These are phyloP conservation scores for Symbiodinium natans DNA, from an alignment of 73 alveolate genomes.

Conservation along the genomic window DNA sequence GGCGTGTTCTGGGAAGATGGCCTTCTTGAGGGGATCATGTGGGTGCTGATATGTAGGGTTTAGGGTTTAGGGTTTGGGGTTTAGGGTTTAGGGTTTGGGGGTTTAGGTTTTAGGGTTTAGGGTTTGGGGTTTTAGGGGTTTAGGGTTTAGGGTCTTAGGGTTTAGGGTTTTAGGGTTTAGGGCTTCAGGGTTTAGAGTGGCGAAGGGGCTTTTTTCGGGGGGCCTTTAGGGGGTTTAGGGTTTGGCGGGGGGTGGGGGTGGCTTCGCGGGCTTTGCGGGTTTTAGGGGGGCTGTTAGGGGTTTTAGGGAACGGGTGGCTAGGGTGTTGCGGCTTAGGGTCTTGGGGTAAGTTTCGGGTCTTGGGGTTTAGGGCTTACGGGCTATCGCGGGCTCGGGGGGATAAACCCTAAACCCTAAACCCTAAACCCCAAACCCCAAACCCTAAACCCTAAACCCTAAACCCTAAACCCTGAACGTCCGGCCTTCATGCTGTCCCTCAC, in stretches of 20 bases:
- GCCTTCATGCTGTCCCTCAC: slow-evolving; percentile 85
- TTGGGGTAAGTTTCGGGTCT: background rate
- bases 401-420: no score
- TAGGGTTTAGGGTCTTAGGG: background rate
- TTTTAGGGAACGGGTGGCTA: background rate
- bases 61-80: background rate
- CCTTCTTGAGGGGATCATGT: background rate
- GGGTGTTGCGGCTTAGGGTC: background rate
- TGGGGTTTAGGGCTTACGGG: no score
- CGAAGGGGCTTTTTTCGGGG: no score
- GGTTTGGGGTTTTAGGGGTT: background rate
- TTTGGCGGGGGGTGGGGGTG: no score
- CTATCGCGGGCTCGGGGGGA: no score
- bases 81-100: background rate
- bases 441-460: no score
- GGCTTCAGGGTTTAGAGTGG: background rate
- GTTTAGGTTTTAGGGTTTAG: background rate
- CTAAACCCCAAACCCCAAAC: no score
- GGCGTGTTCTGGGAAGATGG: slow-evolving; percentile 65
- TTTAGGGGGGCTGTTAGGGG: background rate
- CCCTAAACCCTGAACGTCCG: background rate
- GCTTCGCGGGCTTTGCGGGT: no score
- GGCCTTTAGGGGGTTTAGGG: no score
- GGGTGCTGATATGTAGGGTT: background rate
- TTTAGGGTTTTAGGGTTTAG: background rate